Evolutionary conservation across 345 rosid genomes (phyloP).

Genomic region (Sonneratia caseolaris): DNA sequence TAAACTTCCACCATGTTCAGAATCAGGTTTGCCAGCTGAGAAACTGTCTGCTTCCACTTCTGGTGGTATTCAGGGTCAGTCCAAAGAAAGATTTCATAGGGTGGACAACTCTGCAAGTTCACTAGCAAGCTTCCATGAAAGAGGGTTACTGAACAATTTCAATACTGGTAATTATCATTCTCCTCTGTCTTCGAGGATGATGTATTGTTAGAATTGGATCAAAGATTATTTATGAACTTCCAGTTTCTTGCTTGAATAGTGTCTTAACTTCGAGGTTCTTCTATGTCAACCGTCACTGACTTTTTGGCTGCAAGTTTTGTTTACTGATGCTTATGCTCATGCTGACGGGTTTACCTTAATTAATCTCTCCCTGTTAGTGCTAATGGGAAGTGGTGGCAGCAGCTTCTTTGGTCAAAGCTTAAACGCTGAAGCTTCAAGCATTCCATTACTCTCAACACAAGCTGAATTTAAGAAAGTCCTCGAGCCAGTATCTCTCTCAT

Average conservation of each 20-base stretch:
- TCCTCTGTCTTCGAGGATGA: not conserved
- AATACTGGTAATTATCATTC: not conserved
- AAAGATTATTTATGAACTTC: not conserved
- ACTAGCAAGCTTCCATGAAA: conserved; percentile 11
- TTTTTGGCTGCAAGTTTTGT: not conserved
- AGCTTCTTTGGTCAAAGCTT: conserved; percentile 1
- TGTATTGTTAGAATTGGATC: not conserved
- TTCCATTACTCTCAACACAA: not conserved
- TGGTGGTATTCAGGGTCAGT: not conserved
- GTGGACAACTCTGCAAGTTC: conserved; percentile 15
- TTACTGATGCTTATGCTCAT: not conserved
- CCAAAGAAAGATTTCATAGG: conserved; percentile 14
- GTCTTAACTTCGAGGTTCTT: not conserved
- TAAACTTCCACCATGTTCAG: conserved; percentile 3
- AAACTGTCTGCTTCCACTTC: not conserved
- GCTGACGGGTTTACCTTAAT: not conserved
- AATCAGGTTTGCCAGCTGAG: not conserved
- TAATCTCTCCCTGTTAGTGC: not conserved
- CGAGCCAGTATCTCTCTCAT: not conserved
- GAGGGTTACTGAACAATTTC: not conserved
- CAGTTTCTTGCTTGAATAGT: not conserved
- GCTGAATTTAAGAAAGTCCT: not conserved
- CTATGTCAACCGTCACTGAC: not conserved
- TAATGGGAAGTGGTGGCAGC: not conserved
- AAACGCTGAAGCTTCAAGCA: not conserved